phyloP scores from a whole-genome alignment of 768 basidiomycete species.

The Hortiboletus campestris region DNA sequence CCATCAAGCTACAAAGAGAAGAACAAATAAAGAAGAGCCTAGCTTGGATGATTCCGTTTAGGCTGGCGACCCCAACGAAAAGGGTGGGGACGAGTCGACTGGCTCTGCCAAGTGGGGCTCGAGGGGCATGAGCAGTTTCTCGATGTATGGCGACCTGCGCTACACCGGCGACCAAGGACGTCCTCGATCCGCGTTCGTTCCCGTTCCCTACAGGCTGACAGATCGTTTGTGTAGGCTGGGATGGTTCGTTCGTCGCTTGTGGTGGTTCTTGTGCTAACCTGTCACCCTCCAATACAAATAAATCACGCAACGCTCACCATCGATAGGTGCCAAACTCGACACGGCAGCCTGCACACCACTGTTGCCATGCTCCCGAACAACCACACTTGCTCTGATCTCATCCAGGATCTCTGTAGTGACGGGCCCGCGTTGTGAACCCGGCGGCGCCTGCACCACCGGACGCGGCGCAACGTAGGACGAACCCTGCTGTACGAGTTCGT shows the following conservation, averaged over 20 bases:
- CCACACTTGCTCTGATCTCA: no score
- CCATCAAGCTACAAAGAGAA: no score
- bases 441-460: background rate
- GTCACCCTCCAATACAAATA: background rate
- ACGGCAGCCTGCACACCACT: fast-evolving
- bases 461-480: background rate
- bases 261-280: background rate
- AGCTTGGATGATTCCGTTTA: background rate
- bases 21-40: no score
- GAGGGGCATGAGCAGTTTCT: no score
- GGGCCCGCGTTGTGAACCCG: background rate
- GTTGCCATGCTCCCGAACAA: background rate
- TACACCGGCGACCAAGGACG: background rate
- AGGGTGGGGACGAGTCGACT: no score
- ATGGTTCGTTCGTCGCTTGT: background rate
- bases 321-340: background rate
- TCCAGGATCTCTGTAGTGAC: background rate
- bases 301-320: background rate
- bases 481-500: no score
- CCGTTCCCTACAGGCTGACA: background rate
- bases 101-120: background rate
- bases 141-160: no score
- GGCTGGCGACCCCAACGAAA: no score
- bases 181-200: background rate
- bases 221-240: no score